These are phyloP conservation scores for Hyaloscypha hepaticicola DNA, from an alignment of 495 filamentous ascomycete species.

Conservation along the genomic window DNA sequence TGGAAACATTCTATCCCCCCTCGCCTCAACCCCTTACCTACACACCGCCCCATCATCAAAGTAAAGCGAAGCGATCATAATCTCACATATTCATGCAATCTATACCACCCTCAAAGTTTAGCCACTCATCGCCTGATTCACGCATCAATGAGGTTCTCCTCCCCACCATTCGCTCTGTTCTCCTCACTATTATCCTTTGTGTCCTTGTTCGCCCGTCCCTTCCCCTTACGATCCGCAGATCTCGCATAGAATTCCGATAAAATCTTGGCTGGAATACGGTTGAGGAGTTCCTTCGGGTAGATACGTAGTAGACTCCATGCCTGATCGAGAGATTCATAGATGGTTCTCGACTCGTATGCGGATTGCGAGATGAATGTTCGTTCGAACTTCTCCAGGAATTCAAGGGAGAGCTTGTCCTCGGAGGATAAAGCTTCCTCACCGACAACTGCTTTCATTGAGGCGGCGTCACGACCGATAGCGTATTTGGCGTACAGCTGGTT, in stretches of 20 bases:
- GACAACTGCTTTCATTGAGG: slow-evolving; percentile 98
- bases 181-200: slow-evolving; percentile 67
- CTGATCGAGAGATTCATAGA: slow-evolving; percentile 89
- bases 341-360: slow-evolving; percentile 84
- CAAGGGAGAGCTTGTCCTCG: slow-evolving; percentile 95
- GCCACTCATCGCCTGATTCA: slow-evolving; percentile 13
- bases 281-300: slow-evolving; percentile 95
- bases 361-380: slow-evolving; percentile 87
- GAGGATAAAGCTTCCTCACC: slow-evolving; percentile 93
- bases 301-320: slow-evolving; percentile 96
- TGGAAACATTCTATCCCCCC: slow-evolving; percentile 27
- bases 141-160: slow-evolving; percentile 68
- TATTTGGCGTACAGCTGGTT: slow-evolving; percentile 99
- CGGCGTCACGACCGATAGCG: slow-evolving; percentile 96
- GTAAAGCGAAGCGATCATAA: background rate
- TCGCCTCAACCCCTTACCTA: slow-evolving; percentile 20
- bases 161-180: slow-evolving; percentile 49
- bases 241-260: slow-evolving; percentile 91
- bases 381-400: slow-evolving; percentile 99
- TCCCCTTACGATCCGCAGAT: slow-evolving; percentile 59
- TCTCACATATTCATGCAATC: slow-evolving; percentile 9
- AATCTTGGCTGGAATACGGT: slow-evolving; percentile 92
- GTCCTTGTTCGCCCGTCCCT: slow-evolving; percentile 60
- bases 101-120: too few relatives aligned
- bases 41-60: slow-evolving; percentile 15